These are phyloP conservation scores for Speleostelium caveatum DNA, from an alignment of 78 protist species.

Conservation along the genomic window DNA sequence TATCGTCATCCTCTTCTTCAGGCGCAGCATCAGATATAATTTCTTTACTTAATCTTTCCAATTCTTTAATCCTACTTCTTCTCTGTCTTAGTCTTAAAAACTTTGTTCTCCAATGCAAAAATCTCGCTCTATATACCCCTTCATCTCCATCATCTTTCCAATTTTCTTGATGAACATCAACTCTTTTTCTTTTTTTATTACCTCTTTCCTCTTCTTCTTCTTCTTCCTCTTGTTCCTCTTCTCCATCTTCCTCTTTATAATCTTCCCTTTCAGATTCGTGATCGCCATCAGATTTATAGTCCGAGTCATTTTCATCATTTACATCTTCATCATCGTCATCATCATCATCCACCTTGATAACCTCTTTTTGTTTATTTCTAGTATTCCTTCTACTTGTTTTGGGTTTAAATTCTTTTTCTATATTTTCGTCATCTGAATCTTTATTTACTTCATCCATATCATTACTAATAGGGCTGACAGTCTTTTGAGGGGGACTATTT, in stretches of 20 bases:
- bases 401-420: neutral
- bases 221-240: conserved; percentile 4
- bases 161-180: conserved; percentile 46
- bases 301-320: neutral
- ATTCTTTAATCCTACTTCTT: neutral
- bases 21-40: neutral
- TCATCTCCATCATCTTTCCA: conserved; percentile 78
- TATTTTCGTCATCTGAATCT: conserved; percentile 11
- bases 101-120: conserved; percentile 41
- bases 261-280: neutral
- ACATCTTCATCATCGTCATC: neutral
- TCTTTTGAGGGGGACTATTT: neutral
- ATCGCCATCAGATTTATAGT: neutral
- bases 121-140: conserved; percentile 20
- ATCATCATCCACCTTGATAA: neutral
- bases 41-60: neutral
- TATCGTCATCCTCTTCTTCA: conserved; percentile 16
- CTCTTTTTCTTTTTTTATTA: neutral
- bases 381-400: neutral
- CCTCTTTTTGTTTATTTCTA: neutral
- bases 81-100: neutral
- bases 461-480: neutral
- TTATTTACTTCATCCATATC: neutral
- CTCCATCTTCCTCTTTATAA: neutral
- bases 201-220: conserved; percentile 23